Percentiles rank a stretch among this genome's conserved stretches.
Evolutionary conservation across 2,329 filamentous ascomycete genomes (phyloP).

Genomic region (Biscogniauxia marginata): DNA sequence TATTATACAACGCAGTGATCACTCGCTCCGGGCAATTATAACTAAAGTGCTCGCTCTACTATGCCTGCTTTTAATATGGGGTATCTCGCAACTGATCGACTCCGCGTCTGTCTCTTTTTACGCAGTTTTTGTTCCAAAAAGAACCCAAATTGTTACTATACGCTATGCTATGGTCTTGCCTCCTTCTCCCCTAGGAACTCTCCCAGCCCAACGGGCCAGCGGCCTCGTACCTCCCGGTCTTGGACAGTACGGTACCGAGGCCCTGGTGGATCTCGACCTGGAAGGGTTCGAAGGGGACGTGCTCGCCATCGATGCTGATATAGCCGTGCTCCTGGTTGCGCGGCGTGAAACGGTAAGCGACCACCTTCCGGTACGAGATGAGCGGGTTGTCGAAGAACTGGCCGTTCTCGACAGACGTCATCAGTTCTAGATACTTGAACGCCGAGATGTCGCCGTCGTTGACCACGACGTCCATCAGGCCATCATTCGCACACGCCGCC

Average conservation of each 20-base stretch:
- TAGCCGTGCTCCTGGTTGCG: constrained; percentile 70
- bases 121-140: constrained; percentile 9
- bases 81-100: no score
- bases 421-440: constrained; percentile 63
- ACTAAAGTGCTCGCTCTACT: no score
- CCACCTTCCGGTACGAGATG: constrained; percentile 79
- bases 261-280: constrained; percentile 86
- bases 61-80: no score
- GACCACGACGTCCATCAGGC: constrained; percentile 79
- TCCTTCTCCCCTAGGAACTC: constrained; percentile 15
- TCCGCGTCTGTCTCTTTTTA: no score
- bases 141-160: no score
- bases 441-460: constrained; percentile 74
- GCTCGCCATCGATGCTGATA: constrained; percentile 93
- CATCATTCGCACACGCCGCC: constrained; percentile 77
- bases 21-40: no score
- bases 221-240: constrained; percentile 70
- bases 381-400: constrained; percentile 77
- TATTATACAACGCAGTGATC: no score
- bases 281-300: constrained; percentile 81
- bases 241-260: constrained; percentile 81
- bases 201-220: constrained; percentile 55
- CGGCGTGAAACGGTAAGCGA: constrained; percentile 83
- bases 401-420: constrained; percentile 70
- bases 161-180: no score